phyloP scores from a whole-genome alignment of 345 rosid genomes.

The Populus euphratica region DNA sequence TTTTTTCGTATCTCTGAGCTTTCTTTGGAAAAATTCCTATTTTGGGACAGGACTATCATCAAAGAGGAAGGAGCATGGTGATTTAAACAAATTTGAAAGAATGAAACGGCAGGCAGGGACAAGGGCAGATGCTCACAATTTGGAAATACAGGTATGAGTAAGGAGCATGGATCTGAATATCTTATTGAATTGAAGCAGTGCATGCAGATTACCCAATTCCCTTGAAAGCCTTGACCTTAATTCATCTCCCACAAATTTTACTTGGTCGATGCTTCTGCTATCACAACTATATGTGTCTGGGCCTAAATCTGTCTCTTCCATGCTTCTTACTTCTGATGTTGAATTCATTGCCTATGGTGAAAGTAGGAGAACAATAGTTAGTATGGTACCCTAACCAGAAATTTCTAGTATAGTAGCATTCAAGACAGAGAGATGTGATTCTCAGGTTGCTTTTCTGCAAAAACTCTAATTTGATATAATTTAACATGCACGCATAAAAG shows the following conservation, averaged over 20 bases:
- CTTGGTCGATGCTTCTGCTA: background rate
- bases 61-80: constrained; percentile 55
- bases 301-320: background rate
- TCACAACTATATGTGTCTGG: background rate
- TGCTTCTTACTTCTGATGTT: background rate
- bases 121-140: constrained; percentile 18
- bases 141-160: constrained; percentile 40
- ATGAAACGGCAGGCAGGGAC: constrained; percentile 33
- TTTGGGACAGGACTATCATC: constrained; percentile 37
- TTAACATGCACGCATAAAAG: background rate
- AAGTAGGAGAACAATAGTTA: background rate
- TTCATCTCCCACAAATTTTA: background rate
- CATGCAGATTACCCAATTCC: too few species aligned
- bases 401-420: background rate
- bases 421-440: background rate
- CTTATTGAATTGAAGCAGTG: background rate
- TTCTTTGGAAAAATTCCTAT: constrained; percentile 11
- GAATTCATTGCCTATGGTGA: background rate
- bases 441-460: background rate
- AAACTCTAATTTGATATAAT: background rate
- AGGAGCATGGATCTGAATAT: constrained; percentile 10
- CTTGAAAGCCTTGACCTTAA: background rate
- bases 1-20: background rate
- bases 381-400: background rate
- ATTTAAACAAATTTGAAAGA: constrained; percentile 28